Evolutionary conservation across 371 early-diverging fungal genomes (phyloP).

Genomic region (Fennellomyces sp.): DNA sequence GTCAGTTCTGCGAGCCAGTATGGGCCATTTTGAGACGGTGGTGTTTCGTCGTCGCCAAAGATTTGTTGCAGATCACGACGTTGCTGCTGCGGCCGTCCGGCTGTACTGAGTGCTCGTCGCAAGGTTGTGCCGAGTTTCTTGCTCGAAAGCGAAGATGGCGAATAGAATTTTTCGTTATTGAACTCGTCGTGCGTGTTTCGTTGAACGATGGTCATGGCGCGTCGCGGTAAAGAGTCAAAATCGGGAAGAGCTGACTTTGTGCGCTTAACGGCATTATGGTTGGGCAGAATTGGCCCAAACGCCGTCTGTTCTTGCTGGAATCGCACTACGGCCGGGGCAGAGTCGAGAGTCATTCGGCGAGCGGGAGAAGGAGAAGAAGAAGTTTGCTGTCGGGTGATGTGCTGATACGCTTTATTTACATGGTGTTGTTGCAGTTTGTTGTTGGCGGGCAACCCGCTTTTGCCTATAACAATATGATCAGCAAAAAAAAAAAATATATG

Average conservation of each 20-base stretch:
- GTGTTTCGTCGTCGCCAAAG: not conserved
- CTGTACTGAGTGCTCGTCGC: conserved; percentile 12
- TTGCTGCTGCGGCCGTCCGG: not conserved
- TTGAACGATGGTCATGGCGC: not conserved
- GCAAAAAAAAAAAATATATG: not conserved
- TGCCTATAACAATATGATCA: not conserved
- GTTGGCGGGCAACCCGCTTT: not conserved
- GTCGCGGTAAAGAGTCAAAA: conserved; percentile 3
- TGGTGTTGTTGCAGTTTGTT: not conserved
- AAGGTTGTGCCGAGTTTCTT: not conserved
- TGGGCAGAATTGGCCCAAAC: not conserved
- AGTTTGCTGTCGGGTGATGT: conserved; percentile 9
- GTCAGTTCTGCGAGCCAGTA: conserved; percentile 72
- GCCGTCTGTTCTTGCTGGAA: not conserved
- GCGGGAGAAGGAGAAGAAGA: conserved; percentile 10
- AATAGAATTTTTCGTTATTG: not conserved
- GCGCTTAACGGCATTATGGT: conserved; percentile 5
- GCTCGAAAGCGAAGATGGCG: not conserved
- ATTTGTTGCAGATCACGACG: not conserved
- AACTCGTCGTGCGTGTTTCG: not conserved
- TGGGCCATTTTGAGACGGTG: not conserved
- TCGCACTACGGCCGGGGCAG: not conserved
- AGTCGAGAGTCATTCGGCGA: not conserved
- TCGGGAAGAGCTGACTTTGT: conserved; percentile 5
- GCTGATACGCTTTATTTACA: conserved; percentile 7